Evolutionary conservation across 208 protist species (phyloP), one percentile per base, ranked within the genome.

Genomic region (Leishmania turanica): DNA sequence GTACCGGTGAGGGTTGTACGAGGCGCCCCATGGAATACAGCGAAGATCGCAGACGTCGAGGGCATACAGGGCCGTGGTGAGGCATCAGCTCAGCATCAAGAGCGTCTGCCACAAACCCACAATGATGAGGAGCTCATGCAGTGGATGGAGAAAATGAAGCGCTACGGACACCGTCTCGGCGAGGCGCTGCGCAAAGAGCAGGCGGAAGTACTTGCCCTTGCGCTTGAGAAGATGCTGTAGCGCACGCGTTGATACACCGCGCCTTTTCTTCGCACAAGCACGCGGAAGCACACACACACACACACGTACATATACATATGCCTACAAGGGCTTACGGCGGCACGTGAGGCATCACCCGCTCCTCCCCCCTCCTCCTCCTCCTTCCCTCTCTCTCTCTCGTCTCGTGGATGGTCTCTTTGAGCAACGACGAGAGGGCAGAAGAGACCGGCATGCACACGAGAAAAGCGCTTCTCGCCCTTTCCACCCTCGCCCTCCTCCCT

Each of bases 101-200:
- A 77, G 51, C 27, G 31, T 24, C 58, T 49, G 40, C 24, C 34
- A 9, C 0, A 3, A 24, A 0, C 68, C 24, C 68, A 6, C 37
- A 19, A 34, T 72, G 76, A 86, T 54, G 66, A 76, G 54, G 86
- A 93, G 60, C 70, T 96, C 13, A 69, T 89, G 75, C 54, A 62
- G 31, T 96, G 93, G 93, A 87, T 90, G 71, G 82, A 93, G 31
- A 84, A 77, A 47, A 95, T 96, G 93, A 91, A 92, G 53, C 75
- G 27, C n/a, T 82, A 91, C 71, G 93, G 93, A 1, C 80, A 90
- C 34, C 73, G 58, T 0, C 81, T 96, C 5, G 75, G 85, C 1
- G 81, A 79, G 45, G 17, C 27, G 21, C 75, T 85, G 71, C 82
- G 93, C 17, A 80, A 87, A 69, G 78, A 87, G 42, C 93, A 96